These are phyloP conservation scores for Cyberlindnera mrakii DNA, from an alignment of 805 yeast species.

Conservation along the genomic window DNA sequence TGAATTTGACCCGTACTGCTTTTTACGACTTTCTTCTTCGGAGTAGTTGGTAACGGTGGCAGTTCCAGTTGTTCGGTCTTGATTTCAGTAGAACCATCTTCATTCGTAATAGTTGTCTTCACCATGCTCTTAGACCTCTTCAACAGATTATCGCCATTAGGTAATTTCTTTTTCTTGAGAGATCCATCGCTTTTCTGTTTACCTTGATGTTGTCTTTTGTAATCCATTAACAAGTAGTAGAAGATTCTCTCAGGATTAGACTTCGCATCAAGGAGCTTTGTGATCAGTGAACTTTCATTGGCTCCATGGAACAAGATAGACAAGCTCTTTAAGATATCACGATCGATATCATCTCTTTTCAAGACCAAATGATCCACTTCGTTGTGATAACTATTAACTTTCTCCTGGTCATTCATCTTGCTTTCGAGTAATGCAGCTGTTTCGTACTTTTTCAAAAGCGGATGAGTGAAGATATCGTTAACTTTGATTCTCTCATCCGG, in stretches of 20 bases:
- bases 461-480: slow-evolving; percentile 71
- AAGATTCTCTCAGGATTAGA: slow-evolving; percentile 76
- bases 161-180: slow-evolving; percentile 20
- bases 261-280: slow-evolving; percentile 45
- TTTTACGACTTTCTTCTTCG: slow-evolving; percentile 20
- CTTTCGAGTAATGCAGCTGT: slow-evolving; percentile 28
- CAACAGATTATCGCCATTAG: slow-evolving; percentile 27
- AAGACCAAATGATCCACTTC: slow-evolving; percentile 34
- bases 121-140: slow-evolving; percentile 36
- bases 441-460: slow-evolving; percentile 71
- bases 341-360: slow-evolving; percentile 45
- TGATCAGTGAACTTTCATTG: slow-evolving; percentile 43
- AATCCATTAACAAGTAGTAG: slow-evolving; percentile 67
- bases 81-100: slow-evolving; percentile 22
- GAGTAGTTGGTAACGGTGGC: slow-evolving; percentile 14
- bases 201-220: slow-evolving; percentile 56
- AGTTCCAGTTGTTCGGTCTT: slow-evolving; percentile 12
- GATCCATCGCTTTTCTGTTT: slow-evolving; percentile 14
- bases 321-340: slow-evolving; percentile 67
- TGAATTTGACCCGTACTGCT: slow-evolving; percentile 21
- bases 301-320: slow-evolving; percentile 82
- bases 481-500: slow-evolving; percentile 79
- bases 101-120: slow-evolving; percentile 34
- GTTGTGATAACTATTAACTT: slow-evolving; percentile 30
- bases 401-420: slow-evolving; percentile 22